Evolutionary conservation across 2,329 filamentous ascomycete species (phyloP).

Genomic region (Beauveria bassiana): DNA sequence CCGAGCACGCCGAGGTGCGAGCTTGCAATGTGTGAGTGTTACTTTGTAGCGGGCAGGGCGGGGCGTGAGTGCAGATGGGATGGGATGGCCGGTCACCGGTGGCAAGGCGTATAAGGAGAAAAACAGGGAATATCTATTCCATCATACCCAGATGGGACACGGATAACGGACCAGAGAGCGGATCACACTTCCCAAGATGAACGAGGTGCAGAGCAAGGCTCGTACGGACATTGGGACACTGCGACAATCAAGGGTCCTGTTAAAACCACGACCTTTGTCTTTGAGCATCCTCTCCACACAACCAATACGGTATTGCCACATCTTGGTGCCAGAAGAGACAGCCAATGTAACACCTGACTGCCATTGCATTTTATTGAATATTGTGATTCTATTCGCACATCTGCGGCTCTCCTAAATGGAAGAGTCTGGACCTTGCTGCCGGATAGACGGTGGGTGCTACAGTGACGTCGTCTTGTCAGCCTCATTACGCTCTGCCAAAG

Average conservation of each 20-base stretch:
- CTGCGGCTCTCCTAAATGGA: neutral
- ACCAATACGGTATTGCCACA: neutral
- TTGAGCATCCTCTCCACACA: neutral
- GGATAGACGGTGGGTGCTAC: neutral
- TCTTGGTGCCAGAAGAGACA: neutral
- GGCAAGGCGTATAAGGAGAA: neutral
- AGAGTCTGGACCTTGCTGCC: neutral
- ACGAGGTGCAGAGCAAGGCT: neutral
- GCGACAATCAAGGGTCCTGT: conserved; percentile 1
- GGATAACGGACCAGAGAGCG: neutral
- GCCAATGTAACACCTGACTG: neutral
- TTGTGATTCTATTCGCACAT: neutral
- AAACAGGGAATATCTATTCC: neutral
- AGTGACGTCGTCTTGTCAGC: neutral
- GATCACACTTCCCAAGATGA: neutral
- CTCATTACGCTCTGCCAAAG: no score
- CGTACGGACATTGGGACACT: neutral
- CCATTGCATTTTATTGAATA: neutral
- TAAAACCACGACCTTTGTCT: neutral
- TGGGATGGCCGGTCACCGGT: no score
- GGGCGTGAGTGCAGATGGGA: no score
- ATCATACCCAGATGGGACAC: neutral
- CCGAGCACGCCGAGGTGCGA: no score
- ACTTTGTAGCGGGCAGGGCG: no score
- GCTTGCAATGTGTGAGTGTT: no score